phyloP scores from a whole-genome alignment of 1,284 basidiomycete genomes.

The Pseudozyma sp. region DNA sequence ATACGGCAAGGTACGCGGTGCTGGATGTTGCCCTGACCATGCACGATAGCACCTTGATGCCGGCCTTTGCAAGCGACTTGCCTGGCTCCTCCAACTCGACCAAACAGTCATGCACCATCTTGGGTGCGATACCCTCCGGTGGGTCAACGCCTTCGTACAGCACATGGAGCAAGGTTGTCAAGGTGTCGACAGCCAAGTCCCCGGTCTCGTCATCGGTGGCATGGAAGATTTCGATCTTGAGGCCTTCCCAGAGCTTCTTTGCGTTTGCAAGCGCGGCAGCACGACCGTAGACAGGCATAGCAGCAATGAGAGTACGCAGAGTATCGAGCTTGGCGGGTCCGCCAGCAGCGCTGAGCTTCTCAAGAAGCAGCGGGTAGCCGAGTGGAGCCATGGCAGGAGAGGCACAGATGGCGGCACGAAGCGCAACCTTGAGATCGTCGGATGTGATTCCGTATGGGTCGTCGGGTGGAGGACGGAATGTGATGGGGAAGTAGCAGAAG shows the following conservation, averaged over 20 bases:
- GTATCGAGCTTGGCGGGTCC: constrained; percentile 78
- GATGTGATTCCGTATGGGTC: constrained; percentile 93
- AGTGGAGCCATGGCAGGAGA: constrained; percentile 84
- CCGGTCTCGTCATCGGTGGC: constrained; percentile 65
- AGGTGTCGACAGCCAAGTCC: constrained; percentile 49
- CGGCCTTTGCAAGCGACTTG: constrained; percentile 59
- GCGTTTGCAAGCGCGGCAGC: constrained; percentile 57
- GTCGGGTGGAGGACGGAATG: constrained; percentile 91
- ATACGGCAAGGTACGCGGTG: constrained; percentile 50
- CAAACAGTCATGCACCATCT: constrained; percentile 59
- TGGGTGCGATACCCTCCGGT: constrained; percentile 56
- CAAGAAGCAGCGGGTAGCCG: constrained; percentile 88
- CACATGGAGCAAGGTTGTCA: constrained; percentile 57
- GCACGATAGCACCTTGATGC: constrained; percentile 49
- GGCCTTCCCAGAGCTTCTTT: constrained; percentile 58
- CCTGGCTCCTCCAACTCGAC: constrained; percentile 58
- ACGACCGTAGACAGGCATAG: constrained; percentile 64
- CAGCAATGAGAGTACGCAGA: constrained; percentile 56
- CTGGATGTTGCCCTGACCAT: constrained; percentile 48
- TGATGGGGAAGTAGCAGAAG: constrained; percentile 99
- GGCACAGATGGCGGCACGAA: constrained; percentile 80
- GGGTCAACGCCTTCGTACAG: constrained; percentile 57
- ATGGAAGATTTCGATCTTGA: constrained; percentile 67
- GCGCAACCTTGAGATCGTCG: constrained; percentile 82
- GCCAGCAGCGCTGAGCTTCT: constrained; percentile 88